Evolutionary conservation across 208 protist species (phyloP).

Genomic region (Wallacemonas sp.): DNA sequence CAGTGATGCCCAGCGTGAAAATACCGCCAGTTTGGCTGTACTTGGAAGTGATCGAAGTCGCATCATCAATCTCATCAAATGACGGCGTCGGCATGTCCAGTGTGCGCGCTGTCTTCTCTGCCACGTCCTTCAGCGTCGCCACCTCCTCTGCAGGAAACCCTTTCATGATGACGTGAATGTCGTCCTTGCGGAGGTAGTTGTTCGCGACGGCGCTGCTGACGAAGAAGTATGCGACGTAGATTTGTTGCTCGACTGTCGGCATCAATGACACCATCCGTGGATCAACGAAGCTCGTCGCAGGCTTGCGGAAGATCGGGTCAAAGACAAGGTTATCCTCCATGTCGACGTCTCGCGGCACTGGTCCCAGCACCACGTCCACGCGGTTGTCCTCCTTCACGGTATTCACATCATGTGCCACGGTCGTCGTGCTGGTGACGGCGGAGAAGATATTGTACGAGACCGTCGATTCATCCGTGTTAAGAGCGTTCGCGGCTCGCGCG

Average conservation of each 20-base stretch:
- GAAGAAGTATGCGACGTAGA: slow-evolving; percentile 41
- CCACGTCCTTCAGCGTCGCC: slow-evolving; percentile 11
- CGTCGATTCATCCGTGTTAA: not conserved
- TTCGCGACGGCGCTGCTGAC: not conserved
- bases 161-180: slow-evolving; percentile 14
- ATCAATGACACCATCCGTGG: slow-evolving; percentile 26
- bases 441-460: slow-evolving; percentile 3
- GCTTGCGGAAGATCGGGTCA: slow-evolving; percentile 22
- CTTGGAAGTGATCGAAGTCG: not conserved
- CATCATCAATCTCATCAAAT: not conserved
- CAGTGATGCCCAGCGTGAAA: slow-evolving; percentile 21
- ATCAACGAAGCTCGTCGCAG: slow-evolving; percentile 2
- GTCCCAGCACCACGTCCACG: slow-evolving; percentile 1
- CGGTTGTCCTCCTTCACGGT: not conserved
- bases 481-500: not conserved
- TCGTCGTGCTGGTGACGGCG: not conserved
- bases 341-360: not conserved
- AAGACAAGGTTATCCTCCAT: slow-evolving; percentile 16
- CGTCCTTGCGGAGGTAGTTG: not conserved
- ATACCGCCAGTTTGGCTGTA: slow-evolving; percentile 11
- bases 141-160: slow-evolving; percentile 6
- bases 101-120: slow-evolving; percentile 9
- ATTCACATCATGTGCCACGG: not conserved
- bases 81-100: slow-evolving; percentile 14
- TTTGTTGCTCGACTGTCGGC: slow-evolving; percentile 54